Conservation (phyloP, 1,284 basidiomycete species). For the Melampsora larici-populina region DNA sequence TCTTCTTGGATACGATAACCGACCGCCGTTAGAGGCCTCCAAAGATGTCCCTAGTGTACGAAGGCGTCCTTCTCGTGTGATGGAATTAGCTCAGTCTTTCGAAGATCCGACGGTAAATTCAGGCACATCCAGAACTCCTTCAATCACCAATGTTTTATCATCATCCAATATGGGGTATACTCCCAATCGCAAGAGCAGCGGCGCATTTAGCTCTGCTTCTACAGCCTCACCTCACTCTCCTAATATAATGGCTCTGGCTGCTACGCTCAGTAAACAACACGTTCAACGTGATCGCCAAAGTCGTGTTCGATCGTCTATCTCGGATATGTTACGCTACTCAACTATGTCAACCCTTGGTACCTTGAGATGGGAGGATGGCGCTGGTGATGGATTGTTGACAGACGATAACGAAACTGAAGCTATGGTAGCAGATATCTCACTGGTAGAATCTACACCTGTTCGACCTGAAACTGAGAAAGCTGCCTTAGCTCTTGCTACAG, state of each 20-base stretch:
- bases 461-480: slow-evolving; percentile 19
- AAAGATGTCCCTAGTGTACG: not conserved
- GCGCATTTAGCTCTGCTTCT: not conserved
- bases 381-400: slow-evolving; percentile 24
- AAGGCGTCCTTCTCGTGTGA: slow-evolving; percentile 21
- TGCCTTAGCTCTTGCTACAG: slow-evolving; percentile 27
- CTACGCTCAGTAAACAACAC: slow-evolving; percentile 32
- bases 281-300: slow-evolving; percentile 11
- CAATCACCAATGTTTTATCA: not conserved
- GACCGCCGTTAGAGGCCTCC: not conserved
- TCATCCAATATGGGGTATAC: not conserved
- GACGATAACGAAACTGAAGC: slow-evolving; percentile 38
- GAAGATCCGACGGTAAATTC: not conserved
- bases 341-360: slow-evolving; percentile 31
- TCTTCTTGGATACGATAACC: slow-evolving; percentile 9
- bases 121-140: not conserved
- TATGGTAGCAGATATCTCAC: slow-evolving; percentile 41
- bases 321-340: slow-evolving; percentile 29
- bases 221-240: slow-evolving; percentile 14
- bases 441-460: slow-evolving; percentile 18
- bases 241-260: slow-evolving; percentile 27
- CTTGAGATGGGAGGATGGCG: slow-evolving; percentile 37
- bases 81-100: slow-evolving; percentile 24
- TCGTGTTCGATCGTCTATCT: not conserved
- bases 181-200: slow-evolving; percentile 6